Evolutionary conservation across 2,329 filamentous ascomycete genomes (phyloP).

Genomic region (Aspergillus persii): DNA sequence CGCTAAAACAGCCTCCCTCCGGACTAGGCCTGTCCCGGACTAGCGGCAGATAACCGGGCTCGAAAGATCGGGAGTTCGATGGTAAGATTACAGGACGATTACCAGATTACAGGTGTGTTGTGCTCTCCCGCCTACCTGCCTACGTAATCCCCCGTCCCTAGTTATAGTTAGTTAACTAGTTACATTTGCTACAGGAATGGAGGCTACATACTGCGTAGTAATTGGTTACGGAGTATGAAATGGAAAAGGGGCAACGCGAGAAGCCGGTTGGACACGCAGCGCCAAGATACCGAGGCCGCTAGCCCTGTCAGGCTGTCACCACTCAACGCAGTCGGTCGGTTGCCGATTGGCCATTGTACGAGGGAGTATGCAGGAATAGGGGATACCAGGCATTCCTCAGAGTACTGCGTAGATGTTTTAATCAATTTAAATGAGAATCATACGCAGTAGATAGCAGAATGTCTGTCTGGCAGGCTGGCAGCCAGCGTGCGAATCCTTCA

Average conservation of each 20-base stretch:
- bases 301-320: background rate
- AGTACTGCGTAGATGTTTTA: background rate
- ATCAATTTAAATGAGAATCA: background rate
- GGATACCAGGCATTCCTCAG: background rate
- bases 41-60: background rate
- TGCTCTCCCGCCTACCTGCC: background rate
- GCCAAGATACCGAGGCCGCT: background rate
- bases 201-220: too few relatives aligned
- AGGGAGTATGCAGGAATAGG: background rate
- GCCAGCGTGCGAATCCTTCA: too few relatives aligned
- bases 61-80: background rate
- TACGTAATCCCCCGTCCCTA: background rate
- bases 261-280: background rate
- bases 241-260: background rate
- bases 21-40: background rate
- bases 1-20: background rate
- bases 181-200: background rate
- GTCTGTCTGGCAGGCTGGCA: background rate
- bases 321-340: background rate
- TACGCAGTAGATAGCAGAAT: background rate
- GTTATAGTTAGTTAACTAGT: background rate
- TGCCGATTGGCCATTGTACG: background rate
- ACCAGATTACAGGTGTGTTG: too few relatives aligned
- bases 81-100: background rate
- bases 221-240: background rate